phyloP scores from a whole-genome alignment of 768 basidiomycete genomes.

The Mycena belliarum region DNA sequence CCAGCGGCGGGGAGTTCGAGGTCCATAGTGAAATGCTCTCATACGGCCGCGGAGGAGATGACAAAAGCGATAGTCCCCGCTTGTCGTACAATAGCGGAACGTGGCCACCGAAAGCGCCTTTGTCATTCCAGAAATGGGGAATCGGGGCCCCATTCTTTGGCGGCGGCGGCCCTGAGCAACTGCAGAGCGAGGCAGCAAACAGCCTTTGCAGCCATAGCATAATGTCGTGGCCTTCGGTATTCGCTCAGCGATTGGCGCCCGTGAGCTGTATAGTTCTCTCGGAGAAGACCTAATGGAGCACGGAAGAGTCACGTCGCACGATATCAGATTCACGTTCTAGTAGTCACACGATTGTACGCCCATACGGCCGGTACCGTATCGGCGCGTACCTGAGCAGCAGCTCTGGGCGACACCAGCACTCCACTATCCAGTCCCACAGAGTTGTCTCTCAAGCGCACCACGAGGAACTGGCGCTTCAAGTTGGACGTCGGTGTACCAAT shows the following conservation, averaged over 20 bases:
- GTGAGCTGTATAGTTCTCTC: neutral
- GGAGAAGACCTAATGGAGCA: neutral
- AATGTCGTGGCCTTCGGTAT: neutral
- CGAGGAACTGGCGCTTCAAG: too few relatives aligned
- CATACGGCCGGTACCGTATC: too few relatives aligned
- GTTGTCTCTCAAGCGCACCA: too few relatives aligned
- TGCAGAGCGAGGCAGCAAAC: neutral
- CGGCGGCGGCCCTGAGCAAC: constrained; percentile 6
- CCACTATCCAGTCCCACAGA: too few relatives aligned
- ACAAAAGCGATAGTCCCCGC: neutral
- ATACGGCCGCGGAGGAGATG: neutral
- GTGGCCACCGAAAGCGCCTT: constrained; percentile 16
- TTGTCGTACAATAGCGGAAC: constrained; percentile 8
- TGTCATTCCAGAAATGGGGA: constrained; percentile 10
- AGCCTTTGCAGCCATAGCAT: constrained; percentile 2
- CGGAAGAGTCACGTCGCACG: neutral
- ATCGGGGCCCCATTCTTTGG: constrained; percentile 8
- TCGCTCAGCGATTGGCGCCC: neutral
- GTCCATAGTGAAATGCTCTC: neutral
- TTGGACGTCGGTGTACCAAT: too few relatives aligned
- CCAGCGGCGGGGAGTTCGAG: neutral
- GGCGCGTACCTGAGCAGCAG: too few relatives aligned
- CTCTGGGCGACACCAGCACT: too few relatives aligned
- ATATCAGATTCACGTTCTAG: neutral
- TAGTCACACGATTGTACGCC: neutral